Percentiles rank a stretch among this genome's conserved stretches.
These are phyloP conservation scores for Penicillium salamii DNA, from an alignment of 495 filamentous ascomycete genomes.

Conservation along the genomic window DNA sequence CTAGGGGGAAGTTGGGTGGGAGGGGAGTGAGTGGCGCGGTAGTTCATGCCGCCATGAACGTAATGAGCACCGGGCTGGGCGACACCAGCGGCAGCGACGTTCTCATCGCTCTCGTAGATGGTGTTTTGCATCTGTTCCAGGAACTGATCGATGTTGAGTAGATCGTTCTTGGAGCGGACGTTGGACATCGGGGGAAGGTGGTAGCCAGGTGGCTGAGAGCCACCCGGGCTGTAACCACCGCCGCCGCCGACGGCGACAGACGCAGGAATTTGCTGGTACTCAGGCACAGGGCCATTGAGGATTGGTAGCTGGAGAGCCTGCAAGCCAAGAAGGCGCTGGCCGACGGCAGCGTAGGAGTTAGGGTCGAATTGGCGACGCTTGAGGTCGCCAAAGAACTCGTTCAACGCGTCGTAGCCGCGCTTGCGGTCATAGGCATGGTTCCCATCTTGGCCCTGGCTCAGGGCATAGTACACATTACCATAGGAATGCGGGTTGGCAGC, in stretches of 20 bases:
- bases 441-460: conserved; percentile 53
- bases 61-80: conserved; percentile 67
- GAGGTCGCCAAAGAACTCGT: conserved; percentile 89
- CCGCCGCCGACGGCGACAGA: conserved; percentile 54
- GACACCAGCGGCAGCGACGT: conserved; percentile 70
- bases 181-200: conserved; percentile 81
- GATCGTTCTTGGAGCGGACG: conserved; percentile 85
- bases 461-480: conserved; percentile 69
- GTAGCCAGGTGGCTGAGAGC: conserved; percentile 56
- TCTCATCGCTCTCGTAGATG: conserved; percentile 85
- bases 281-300: conserved; percentile 57
- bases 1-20: conserved; percentile 51
- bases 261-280: conserved; percentile 61
- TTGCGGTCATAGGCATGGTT: conserved; percentile 63
- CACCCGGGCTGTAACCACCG: conserved; percentile 49
- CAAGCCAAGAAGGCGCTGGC: conserved; percentile 71
- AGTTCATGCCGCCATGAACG: conserved; percentile 54
- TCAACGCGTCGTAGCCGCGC: conserved; percentile 80
- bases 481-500: conserved; percentile 52
- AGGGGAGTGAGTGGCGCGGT: conserved; percentile 74
- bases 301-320: conserved; percentile 70
- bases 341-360: conserved; percentile 75
- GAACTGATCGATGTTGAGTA: conserved; percentile 87
- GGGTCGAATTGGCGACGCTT: conserved; percentile 89
- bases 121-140: conserved; percentile 93